Percentiles rank a stretch among this genome's conserved stretches.
These are phyloP conservation scores for Ganoderma boninense DNA, from an alignment of 1,284 basidiomycete species.

Conservation along the genomic window DNA sequence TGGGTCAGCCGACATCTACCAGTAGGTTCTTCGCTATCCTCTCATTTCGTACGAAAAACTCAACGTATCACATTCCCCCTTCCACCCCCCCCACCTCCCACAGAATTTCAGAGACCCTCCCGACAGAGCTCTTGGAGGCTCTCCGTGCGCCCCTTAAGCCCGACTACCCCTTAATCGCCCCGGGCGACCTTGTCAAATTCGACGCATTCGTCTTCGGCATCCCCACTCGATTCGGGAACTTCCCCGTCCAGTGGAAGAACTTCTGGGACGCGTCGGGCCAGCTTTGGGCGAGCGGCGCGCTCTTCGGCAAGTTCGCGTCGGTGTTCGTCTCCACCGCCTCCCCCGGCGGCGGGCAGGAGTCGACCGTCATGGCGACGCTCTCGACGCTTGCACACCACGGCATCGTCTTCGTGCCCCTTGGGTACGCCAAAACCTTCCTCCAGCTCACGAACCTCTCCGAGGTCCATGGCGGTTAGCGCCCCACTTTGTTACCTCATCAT, in stretches of 20 bases:
- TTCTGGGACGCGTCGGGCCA: constrained; percentile 87
- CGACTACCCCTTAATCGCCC: constrained; percentile 76
- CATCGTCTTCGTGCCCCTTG: constrained; percentile 81
- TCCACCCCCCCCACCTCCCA: too few species aligned
- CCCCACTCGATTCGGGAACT: constrained; percentile 81
- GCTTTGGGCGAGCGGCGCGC: constrained; percentile 77
- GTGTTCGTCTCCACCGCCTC: constrained; percentile 75
- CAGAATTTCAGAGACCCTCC: constrained; percentile 86
- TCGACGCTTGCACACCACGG: constrained; percentile 87
- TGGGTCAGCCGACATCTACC: constrained; percentile 77
- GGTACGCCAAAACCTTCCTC: constrained; percentile 68
- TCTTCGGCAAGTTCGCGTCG: constrained; percentile 84
- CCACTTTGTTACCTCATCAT: neutral
- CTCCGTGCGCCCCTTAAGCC: constrained; percentile 73
- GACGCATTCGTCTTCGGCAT: constrained; percentile 80
- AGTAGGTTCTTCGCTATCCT: constrained; percentile 53
- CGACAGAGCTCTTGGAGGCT: constrained; percentile 80
- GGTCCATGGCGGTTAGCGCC: constrained; percentile 72
- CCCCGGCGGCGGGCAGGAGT: constrained; percentile 79
- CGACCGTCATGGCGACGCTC: constrained; percentile 69
- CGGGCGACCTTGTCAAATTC: constrained; percentile 69
- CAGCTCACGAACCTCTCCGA: constrained; percentile 68
- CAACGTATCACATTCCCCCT: too few species aligned
- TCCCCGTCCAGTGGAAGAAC: constrained; percentile 78
- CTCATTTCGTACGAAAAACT: neutral